Conservation (phyloP, 257 asterid species). For the Petunia secreta region DNA sequence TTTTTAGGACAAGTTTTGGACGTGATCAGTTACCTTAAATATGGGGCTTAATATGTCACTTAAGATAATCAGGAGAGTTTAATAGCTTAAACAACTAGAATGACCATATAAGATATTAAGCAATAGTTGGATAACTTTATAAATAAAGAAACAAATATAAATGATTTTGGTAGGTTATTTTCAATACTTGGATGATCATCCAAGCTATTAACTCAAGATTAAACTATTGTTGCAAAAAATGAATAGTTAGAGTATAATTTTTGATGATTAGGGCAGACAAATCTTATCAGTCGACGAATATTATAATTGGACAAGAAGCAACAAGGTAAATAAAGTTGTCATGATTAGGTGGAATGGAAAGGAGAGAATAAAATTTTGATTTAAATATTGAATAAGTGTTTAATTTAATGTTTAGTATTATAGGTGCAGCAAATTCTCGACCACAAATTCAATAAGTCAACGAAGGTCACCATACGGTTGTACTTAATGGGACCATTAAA, state of each 20-base stretch:
- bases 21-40: too few relatives aligned
- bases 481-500: not conserved
- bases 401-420: not conserved
- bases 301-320: constrained; percentile 33
- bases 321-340: not conserved
- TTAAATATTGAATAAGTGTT: not conserved
- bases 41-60: too few relatives aligned
- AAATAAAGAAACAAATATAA: too few relatives aligned
- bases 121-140: too few relatives aligned
- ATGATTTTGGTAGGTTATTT: too few relatives aligned
- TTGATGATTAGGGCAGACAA: constrained; percentile 5
- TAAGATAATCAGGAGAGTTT: too few relatives aligned
- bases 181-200: too few relatives aligned
- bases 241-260: not conserved
- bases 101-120: too few relatives aligned
- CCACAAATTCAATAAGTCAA: not conserved
- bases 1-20: too few relatives aligned
- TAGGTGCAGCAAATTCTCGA: not conserved
- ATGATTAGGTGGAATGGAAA: constrained; percentile 21
- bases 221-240: not conserved
- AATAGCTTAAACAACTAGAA: too few relatives aligned
- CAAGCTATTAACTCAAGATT: not conserved
- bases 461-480: not conserved
- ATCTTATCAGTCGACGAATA: constrained; percentile 21
- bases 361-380: not conserved